Evolutionary conservation across 2,329 filamentous ascomycete species (phyloP).

Genomic region (Colletotrichum noveboracense): DNA sequence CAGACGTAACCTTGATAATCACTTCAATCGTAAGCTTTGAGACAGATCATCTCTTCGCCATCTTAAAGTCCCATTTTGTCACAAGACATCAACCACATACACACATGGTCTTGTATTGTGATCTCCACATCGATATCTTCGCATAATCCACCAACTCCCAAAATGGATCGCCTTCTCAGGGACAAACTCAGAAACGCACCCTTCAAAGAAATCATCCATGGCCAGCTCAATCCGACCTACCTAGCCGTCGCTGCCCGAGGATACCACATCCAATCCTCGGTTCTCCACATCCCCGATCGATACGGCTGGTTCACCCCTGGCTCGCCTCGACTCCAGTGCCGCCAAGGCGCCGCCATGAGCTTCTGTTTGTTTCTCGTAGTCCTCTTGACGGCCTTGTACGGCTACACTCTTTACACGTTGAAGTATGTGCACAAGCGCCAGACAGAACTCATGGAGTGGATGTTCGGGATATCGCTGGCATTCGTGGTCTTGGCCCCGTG

Average conservation of each 20-base stretch:
- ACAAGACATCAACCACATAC: background rate
- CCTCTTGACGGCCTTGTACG: background rate
- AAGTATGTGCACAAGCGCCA: background rate
- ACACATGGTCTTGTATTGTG: background rate
- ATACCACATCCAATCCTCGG: background rate
- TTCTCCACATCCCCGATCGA: background rate
- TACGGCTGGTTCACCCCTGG: background rate
- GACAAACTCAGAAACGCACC: background rate
- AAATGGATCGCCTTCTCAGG: background rate
- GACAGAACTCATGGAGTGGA: background rate
- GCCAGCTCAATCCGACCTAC: background rate
- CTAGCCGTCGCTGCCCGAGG: background rate
- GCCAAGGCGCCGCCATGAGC: background rate
- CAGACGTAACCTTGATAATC: background rate
- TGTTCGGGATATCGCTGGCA: background rate
- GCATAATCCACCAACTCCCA: background rate
- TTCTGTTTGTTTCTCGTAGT: background rate
- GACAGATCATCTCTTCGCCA: background rate
- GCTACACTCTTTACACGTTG: background rate
- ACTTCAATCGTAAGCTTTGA: too few relatives aligned
- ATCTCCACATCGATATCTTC: background rate
- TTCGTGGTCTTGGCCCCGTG: background rate
- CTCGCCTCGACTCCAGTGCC: background rate
- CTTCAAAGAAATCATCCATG: background rate
- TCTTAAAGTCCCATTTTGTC: background rate